phyloP scores from a whole-genome alignment of 2,329 filamentous ascomycete genomes.

The Annulohypoxylon truncatum region DNA sequence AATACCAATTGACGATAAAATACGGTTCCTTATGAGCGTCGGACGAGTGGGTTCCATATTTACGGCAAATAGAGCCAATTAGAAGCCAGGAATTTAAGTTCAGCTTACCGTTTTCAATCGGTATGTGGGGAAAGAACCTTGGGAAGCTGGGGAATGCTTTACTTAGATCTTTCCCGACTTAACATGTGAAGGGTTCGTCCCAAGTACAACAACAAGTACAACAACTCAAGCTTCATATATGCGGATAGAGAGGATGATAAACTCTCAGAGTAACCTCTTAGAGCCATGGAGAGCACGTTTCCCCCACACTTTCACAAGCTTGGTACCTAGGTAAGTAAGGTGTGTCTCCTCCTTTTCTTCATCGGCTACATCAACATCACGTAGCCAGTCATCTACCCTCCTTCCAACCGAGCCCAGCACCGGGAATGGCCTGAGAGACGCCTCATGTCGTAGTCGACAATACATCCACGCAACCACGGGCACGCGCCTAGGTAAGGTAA shows the following conservation, averaged over 20 bases:
- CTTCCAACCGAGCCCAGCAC: slow-evolving; percentile 46
- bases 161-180: slow-evolving; percentile 21
- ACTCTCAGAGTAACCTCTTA: neutral
- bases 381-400: slow-evolving; percentile 46
- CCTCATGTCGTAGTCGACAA: slow-evolving; percentile 34
- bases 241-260: neutral
- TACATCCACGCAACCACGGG: too few species aligned
- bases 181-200: slow-evolving; percentile 34
- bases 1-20: slow-evolving; percentile 19
- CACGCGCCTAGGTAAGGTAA: slow-evolving; percentile 14
- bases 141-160: slow-evolving; percentile 43
- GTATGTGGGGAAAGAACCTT: slow-evolving; percentile 36
- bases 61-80: slow-evolving; percentile 25
- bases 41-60: slow-evolving; percentile 33
- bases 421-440: slow-evolving; percentile 16
- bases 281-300: slow-evolving; percentile 24
- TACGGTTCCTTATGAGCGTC: slow-evolving; percentile 40
- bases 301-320: slow-evolving; percentile 52
- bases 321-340: slow-evolving; percentile 27
- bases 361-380: slow-evolving; percentile 42
- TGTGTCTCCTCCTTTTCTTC: slow-evolving; percentile 31
- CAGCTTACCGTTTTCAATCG: slow-evolving; percentile 27
- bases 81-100: neutral
- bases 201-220: slow-evolving; percentile 13
- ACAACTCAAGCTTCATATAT: slow-evolving; percentile 16